Conservation (phyloP, 768 basidiomycete genomes). For the Hemileccinum impolitum region DNA sequence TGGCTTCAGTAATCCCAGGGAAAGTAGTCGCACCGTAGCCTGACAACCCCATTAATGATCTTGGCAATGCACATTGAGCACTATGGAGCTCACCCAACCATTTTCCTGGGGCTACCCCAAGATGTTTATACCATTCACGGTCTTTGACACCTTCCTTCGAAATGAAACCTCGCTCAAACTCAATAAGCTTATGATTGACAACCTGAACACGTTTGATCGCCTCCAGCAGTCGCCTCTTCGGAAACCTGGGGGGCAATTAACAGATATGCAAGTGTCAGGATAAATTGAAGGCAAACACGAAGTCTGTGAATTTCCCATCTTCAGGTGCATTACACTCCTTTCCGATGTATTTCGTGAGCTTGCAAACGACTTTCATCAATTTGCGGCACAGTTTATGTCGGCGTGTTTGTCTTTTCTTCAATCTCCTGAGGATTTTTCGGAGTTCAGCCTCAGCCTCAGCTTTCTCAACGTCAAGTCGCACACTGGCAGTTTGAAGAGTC, state of each 20-base stretch:
- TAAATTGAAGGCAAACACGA: conserved; percentile 11
- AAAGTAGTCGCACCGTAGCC: conserved; percentile 87
- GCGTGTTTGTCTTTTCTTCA: conserved; percentile 26
- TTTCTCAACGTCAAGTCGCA: conserved; percentile 59
- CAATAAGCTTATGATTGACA: conserved; percentile 65
- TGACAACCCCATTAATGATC: conserved; percentile 24
- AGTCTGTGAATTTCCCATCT: conserved; percentile 1
- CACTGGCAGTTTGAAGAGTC: conserved; percentile 49
- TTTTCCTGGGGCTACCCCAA: conserved; percentile 89
- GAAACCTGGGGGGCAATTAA: conserved; percentile 17
- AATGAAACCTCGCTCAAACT: conserved; percentile 82
- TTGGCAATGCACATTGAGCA: not conserved
- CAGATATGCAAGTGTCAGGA: not conserved
- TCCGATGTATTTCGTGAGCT: conserved; percentile 33
- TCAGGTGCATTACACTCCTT: conserved; percentile 18
- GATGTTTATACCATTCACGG: conserved; percentile 85
- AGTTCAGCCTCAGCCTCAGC: conserved; percentile 49
- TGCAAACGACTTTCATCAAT: conserved; percentile 28
- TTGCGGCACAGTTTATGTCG: conserved; percentile 18
- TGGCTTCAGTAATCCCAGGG: conserved; percentile 77
- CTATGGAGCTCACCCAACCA: conserved; percentile 59
- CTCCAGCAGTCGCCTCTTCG: conserved; percentile 40
- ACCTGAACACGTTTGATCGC: conserved; percentile 56
- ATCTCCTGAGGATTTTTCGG: conserved; percentile 39
- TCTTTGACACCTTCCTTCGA: conserved; percentile 75